Conservation (phyloP, 768 basidiomycete genomes). For the Lenzites betulinus region DNA sequence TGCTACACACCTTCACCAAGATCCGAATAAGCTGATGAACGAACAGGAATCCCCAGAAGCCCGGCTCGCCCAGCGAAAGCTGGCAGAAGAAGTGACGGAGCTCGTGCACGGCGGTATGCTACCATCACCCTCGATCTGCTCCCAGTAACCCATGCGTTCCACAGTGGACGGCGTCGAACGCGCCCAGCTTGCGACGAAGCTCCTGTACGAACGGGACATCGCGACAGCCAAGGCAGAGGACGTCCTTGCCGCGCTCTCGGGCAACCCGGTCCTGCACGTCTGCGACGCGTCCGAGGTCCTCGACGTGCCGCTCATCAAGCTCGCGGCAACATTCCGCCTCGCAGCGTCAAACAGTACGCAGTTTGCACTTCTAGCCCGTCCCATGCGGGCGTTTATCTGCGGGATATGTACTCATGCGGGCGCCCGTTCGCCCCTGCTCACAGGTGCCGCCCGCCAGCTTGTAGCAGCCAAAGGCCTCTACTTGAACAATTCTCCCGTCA, state of each 20-base stretch:
- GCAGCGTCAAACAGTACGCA: conserved; percentile 64
- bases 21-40: not conserved
- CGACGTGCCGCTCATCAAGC: conserved; percentile 54
- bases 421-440: not conserved
- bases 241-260: conserved; percentile 60
- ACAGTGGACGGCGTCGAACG: conserved; percentile 26
- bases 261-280: conserved; percentile 66
- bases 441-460: conserved; percentile 68
- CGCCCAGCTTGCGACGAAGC: conserved; percentile 27
- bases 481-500: conserved; percentile 62
- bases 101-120: conserved; percentile 33
- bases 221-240: conserved; percentile 49
- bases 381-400: not conserved
- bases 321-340: conserved; percentile 61
- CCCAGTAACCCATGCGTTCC: not conserved
- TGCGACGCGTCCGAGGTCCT: conserved; percentile 53
- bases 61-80: conserved; percentile 29
- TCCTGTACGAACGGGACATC: conserved; percentile 31
- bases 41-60: conserved; percentile 26
- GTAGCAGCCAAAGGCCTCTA: conserved; percentile 69
- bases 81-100: conserved; percentile 32
- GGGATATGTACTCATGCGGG: not conserved
- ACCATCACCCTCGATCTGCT: not conserved
- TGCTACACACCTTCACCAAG: not conserved
- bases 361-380: too few species aligned